phyloP scores from a whole-genome alignment of 139 green algal species.

The Coelastrella sp. region DNA sequence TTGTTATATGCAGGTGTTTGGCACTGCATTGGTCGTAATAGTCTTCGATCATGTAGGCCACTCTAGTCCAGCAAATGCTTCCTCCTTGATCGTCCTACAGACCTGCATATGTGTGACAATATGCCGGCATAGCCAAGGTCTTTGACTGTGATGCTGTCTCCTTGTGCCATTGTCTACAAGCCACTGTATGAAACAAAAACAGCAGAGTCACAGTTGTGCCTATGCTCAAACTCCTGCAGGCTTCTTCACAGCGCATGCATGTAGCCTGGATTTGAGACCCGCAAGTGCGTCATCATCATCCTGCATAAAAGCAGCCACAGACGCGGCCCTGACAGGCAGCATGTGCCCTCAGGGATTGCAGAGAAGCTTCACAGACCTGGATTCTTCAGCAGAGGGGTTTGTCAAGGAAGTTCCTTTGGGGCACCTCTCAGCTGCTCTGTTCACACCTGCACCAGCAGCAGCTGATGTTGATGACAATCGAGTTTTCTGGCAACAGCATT shows the following conservation, averaged over 20 bases:
- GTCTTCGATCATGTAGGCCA: neutral
- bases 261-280: neutral
- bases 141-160: neutral
- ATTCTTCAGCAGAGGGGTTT: conserved; percentile 17
- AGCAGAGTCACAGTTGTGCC: too few species aligned
- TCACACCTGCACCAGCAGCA: neutral
- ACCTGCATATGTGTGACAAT: neutral
- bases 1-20: neutral
- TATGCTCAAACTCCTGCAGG: neutral
- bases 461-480: neutral
- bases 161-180: neutral
- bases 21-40: neutral
- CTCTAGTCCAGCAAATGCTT: neutral
- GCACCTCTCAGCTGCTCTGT: conserved; percentile 11
- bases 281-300: neutral
- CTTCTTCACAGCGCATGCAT: neutral
- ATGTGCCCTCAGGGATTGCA: neutral
- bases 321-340: neutral
- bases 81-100: neutral
- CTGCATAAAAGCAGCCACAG: neutral
- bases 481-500: neutral
- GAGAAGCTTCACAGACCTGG: conserved; percentile 25
- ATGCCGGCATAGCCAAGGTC: neutral
- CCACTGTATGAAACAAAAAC: too few species aligned
- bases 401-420: conserved; percentile 18